These are phyloP conservation scores for Aspergillus sp. DNA, from an alignment of 2,329 filamentous ascomycete species.

Conservation along the genomic window DNA sequence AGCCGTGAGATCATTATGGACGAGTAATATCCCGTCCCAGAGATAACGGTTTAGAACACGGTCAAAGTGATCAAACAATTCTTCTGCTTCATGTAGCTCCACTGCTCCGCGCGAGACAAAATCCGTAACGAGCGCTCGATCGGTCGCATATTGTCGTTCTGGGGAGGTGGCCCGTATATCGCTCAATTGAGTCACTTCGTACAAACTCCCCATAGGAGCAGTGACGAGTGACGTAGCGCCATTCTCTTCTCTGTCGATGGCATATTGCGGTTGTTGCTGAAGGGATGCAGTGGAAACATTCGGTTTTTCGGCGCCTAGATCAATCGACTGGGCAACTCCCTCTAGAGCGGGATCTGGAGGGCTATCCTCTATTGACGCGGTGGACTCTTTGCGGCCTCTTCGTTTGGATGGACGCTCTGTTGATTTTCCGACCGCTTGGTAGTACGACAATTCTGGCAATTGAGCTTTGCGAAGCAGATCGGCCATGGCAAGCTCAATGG, in stretches of 20 bases:
- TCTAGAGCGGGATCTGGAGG: slow-evolving; percentile 24
- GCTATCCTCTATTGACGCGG: slow-evolving; percentile 37
- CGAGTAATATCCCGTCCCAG: slow-evolving; percentile 51
- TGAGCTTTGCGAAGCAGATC: slow-evolving; percentile 43
- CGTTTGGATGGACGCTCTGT: slow-evolving; percentile 36
- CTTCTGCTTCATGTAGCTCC: slow-evolving; percentile 48
- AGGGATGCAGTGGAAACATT: slow-evolving; percentile 29
- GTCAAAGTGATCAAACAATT: slow-evolving; percentile 46
- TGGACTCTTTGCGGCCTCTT: slow-evolving; percentile 39
- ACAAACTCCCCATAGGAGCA: slow-evolving; percentile 54
- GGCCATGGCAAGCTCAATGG: slow-evolving; percentile 44
- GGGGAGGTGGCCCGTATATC: slow-evolving; percentile 42
- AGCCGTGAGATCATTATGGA: slow-evolving; percentile 52
- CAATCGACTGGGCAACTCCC: slow-evolving; percentile 23
- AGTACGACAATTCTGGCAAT: slow-evolving; percentile 44
- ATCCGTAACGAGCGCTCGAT: slow-evolving; percentile 48
- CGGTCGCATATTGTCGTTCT: slow-evolving; percentile 36
- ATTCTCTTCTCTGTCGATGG: slow-evolving; percentile 43
- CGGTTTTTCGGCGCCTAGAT: slow-evolving; percentile 20
- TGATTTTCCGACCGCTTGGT: slow-evolving; percentile 37
- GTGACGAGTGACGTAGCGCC: slow-evolving; percentile 43
- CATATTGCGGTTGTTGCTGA: slow-evolving; percentile 37
- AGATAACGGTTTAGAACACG: slow-evolving; percentile 47
- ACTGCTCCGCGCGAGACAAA: slow-evolving; percentile 57
- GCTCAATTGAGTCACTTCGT: slow-evolving; percentile 53